These are phyloP conservation scores for Pleurotus eryngii DNA, from an alignment of 768 basidiomycete species.

Conservation along the genomic window DNA sequence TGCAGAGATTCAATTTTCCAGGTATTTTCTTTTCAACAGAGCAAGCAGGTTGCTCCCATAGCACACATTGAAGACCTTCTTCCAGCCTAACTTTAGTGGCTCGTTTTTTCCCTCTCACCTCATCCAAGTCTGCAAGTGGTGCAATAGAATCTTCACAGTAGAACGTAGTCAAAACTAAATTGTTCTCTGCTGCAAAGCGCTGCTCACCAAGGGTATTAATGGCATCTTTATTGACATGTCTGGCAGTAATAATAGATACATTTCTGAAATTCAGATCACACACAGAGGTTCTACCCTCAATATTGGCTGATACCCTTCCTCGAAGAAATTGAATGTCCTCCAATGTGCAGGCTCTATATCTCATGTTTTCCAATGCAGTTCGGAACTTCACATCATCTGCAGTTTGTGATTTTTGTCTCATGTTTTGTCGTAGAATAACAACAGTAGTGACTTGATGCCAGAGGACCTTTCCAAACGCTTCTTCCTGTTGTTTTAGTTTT, in stretches of 20 bases:
- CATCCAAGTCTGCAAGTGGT: no score
- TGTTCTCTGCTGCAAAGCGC: no score
- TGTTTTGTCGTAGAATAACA: constrained; percentile 29
- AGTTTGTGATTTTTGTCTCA: constrained; percentile 19
- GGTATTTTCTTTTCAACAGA: no score
- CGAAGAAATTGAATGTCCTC: constrained; percentile 30
- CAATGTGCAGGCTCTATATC: constrained; percentile 17
- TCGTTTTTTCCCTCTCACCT: no score
- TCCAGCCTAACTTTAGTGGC: no score
- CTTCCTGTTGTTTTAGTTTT: constrained; percentile 10
- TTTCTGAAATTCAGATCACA: constrained; percentile 20
- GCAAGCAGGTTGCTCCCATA: no score
- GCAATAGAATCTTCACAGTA: no score
- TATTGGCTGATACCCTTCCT: no score
- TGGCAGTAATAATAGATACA: constrained; percentile 35
- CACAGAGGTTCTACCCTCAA: constrained; percentile 6
- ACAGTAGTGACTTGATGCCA: constrained; percentile 23
- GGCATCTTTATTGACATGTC: constrained; percentile 30
- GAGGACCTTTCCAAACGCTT: constrained; percentile 9
- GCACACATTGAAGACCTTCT: no score
- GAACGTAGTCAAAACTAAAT: no score
- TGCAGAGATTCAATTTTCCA: no score
- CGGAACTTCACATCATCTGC: constrained; percentile 15
- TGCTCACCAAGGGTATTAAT: no score
- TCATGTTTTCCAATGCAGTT: constrained; percentile 13